A percentile compares a stretch with the other conserved stretches of the same genome.
phyloP scores from a whole-genome alignment of 208 protist species.

The Wallacemonas sp. region DNA sequence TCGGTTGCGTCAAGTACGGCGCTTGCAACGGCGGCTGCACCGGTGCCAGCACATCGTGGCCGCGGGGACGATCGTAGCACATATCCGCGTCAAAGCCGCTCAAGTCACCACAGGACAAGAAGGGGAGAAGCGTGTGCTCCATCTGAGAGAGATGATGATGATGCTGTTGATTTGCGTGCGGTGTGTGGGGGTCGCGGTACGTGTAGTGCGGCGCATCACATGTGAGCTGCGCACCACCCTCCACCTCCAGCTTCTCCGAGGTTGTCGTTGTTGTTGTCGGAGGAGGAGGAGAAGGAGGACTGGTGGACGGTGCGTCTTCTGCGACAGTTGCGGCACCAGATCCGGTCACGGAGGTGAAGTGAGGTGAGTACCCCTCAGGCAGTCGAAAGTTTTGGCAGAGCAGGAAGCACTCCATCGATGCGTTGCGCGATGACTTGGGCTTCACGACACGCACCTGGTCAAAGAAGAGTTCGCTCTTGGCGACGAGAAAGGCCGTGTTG shows the following conservation, averaged over 20 bases:
- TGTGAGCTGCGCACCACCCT: constrained; percentile 8
- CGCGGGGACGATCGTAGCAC: constrained; percentile 67
- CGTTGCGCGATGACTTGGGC: constrained; percentile 95
- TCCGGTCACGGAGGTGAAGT: constrained; percentile 30
- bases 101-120: constrained; percentile 97
- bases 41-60: constrained; percentile 43
- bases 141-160: not conserved
- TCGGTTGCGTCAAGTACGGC: constrained; percentile 47
- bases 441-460: constrained; percentile 94
- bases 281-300: not conserved
- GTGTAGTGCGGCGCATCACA: constrained; percentile 7
- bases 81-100: constrained; percentile 93
- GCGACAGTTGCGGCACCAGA: no score
- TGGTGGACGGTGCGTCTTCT: constrained; percentile 9
- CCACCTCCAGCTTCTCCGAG: constrained; percentile 4
- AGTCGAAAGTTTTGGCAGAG: constrained; percentile 93
- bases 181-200: not conserved
- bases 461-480: constrained; percentile 98
- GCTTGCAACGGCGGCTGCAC: constrained; percentile 78
- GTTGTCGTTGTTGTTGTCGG: constrained; percentile 10
- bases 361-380: constrained; percentile 81
- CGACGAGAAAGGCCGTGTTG: constrained; percentile 91
- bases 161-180: not conserved
- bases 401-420: constrained; percentile 96
- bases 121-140: constrained; percentile 84